Evolutionary conservation across 495 filamentous ascomycete genomes (phyloP), one percentile per base, ranked within the genome.

Genomic region (Penicillium malachiteum): DNA sequence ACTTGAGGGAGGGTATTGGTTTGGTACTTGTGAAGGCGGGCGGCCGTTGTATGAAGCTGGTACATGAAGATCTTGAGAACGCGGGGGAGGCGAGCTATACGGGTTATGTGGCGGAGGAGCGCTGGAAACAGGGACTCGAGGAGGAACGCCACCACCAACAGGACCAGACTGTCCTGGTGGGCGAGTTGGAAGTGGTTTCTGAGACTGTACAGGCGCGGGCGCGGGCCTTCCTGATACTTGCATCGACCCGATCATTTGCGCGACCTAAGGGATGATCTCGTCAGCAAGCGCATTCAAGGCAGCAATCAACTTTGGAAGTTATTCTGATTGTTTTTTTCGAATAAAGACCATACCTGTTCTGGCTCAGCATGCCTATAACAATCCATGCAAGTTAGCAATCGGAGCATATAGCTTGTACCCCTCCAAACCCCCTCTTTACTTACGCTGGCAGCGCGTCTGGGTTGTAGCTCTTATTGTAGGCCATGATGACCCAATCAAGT

Each of bases 361-460:
- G 94, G 94, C 68, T 98, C 94, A 60, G 91, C 92, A 68, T 96
- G 94, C 60, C 91, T 96, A 69, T 60, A 31, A 10, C 38, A 52
- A 53, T 44, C n/a, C 45, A 52, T 6, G 12, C n/a, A n/a, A n/a
- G 52, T 67, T 18, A 67, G 55, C 41, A 47, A 55, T 60, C 18
- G 54, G 35, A 33, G 48, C 13, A 45, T n/a, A n/a, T 3, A 46
- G 5, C 35, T 35, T 56, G 1, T 12, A 26, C 21, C 21, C 21
- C 21, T 26, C 21, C 21, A 26, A 26, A 26, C 21, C 21, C 21
- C 21, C 21, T 26, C 21, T 8, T 9, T 12, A 85, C 91, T 84
- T 78, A 96, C 87, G 91, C 91, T 71, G 94, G 94, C 55, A 98
- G 84, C 72, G 91, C 90, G 77, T 98, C 95, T n/a, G 93, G 93